Evolutionary conservation across 1,139 yeast genomes (phyloP).

Genomic region (Yamadazyma dendronema): DNA sequence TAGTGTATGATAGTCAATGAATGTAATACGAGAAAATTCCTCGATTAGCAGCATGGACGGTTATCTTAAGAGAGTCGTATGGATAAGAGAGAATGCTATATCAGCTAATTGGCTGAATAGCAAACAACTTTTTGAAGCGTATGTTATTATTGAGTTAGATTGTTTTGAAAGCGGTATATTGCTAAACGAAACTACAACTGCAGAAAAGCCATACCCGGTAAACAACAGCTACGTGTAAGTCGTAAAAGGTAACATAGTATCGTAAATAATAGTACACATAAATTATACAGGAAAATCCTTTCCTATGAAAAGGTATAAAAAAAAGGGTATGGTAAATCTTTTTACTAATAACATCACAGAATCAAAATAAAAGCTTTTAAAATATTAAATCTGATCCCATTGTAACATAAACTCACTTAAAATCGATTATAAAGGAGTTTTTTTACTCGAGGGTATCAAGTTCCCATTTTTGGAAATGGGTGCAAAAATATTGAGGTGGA

Average conservation of each 20-base stretch:
- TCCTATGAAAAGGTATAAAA: slow-evolving; percentile 3
- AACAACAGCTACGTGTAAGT: no score
- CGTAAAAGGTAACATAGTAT: slow-evolving; percentile 3
- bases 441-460: slow-evolving; percentile 1
- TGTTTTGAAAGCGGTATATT: no score
- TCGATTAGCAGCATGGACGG: not conserved
- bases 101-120: no score
- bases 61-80: no score
- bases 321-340: slow-evolving; percentile 9
- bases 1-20: not conserved
- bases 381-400: not conserved
- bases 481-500: slow-evolving; percentile 1
- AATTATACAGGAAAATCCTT: slow-evolving; percentile 12
- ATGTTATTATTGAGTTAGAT: no score
- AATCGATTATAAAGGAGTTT: slow-evolving; percentile 1
- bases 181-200: no score
- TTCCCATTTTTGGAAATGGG: not conserved
- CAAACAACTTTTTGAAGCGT: no score
- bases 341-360: slow-evolving; percentile 12
- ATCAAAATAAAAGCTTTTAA: slow-evolving; percentile 7
- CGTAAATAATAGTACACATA: slow-evolving; percentile 15
- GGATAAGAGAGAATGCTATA: no score
- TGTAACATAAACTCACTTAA: slow-evolving; percentile 1
- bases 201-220: no score
- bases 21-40: not conserved